Evolutionary conservation across 345 rosid species (phyloP).

Genomic region (Cardamine occulta): DNA sequence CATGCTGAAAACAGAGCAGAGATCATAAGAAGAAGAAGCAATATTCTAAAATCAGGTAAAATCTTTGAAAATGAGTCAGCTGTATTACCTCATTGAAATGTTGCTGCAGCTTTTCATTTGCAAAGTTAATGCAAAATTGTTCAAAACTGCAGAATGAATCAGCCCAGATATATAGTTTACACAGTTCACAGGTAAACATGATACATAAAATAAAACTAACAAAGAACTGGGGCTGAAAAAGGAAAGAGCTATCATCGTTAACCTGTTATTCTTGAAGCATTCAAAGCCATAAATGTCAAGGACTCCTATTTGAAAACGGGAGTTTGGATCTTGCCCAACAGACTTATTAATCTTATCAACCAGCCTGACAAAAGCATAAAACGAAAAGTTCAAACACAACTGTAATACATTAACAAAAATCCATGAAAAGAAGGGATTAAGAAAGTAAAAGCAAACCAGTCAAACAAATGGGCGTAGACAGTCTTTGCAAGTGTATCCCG

Average conservation of each 20-base stretch:
- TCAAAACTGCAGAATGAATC: slow-evolving; percentile 72
- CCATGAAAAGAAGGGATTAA: slow-evolving; percentile 15
- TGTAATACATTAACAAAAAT: slow-evolving; percentile 22
- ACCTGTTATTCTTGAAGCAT: slow-evolving; percentile 93
- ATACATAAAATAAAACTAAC: slow-evolving; percentile 13
- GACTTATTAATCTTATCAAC: slow-evolving; percentile 92
- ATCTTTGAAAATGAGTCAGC: neutral
- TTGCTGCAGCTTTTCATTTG: slow-evolving; percentile 99
- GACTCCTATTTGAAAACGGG: slow-evolving; percentile 82
- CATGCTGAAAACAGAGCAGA: slow-evolving; percentile 71
- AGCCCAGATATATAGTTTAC: slow-evolving; percentile 25
- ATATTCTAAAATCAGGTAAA: slow-evolving; percentile 10
- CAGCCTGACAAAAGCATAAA: slow-evolving; percentile 60
- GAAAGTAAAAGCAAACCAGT: slow-evolving; percentile 65
- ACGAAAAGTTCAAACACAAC: slow-evolving; percentile 20
- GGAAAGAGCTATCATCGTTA: slow-evolving; percentile 16
- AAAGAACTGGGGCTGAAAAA: slow-evolving; percentile 1
- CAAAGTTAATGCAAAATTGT: slow-evolving; percentile 99
- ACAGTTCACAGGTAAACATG: slow-evolving; percentile 25
- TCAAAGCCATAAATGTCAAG: slow-evolving; percentile 99
- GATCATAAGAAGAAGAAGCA: slow-evolving; percentile 15
- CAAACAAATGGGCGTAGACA: slow-evolving; percentile 89
- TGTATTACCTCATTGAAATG: slow-evolving; percentile 93
- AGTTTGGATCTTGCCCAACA: slow-evolving; percentile 86
- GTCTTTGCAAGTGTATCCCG: slow-evolving; percentile 97